phyloP scores from a whole-genome alignment of 2,329 filamentous ascomycete genomes.

The Phoma sp. region DNA sequence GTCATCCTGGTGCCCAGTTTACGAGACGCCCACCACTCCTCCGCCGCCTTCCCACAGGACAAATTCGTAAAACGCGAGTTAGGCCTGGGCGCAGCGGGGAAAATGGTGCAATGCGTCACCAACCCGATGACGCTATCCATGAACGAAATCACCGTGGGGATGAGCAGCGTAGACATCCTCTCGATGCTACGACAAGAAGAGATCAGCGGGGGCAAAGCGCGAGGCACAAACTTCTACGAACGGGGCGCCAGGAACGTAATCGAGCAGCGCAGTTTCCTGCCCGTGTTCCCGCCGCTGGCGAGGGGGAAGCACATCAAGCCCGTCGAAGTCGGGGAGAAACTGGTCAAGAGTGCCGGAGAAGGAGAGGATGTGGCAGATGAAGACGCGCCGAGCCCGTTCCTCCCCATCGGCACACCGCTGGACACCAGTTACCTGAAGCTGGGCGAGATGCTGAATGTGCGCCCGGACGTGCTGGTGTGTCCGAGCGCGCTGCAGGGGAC shows the following conservation, averaged over 20 bases:
- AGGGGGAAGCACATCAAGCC: constrained; percentile 66
- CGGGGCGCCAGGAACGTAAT: constrained; percentile 79
- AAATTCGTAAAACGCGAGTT: constrained; percentile 72
- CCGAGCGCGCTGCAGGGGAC: constrained; percentile 86
- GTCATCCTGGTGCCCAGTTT: constrained; percentile 83
- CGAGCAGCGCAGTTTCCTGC: constrained; percentile 90
- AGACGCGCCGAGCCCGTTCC: constrained; percentile 46
- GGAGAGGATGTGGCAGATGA: constrained; percentile 56
- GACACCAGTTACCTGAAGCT: constrained; percentile 86
- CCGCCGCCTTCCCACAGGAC: constrained; percentile 86
- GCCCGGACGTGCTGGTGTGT: constrained; percentile 82
- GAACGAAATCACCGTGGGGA: constrained; percentile 83
- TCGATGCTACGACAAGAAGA: constrained; percentile 83
- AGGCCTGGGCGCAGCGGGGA: constrained; percentile 67
- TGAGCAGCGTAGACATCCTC: constrained; percentile 83
- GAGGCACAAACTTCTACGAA: constrained; percentile 67
- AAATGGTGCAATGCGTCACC: constrained; percentile 76
- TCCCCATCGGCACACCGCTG: constrained; percentile 71
- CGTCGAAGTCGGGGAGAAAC: constrained; percentile 46
- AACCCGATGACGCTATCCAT: constrained; percentile 90
- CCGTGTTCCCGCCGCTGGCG: constrained; percentile 81
- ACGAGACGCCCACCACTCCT: constrained; percentile 79
- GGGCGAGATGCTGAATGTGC: constrained; percentile 85
- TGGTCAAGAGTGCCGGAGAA: constrained; percentile 50
- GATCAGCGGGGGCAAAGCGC: constrained; percentile 62